Percentiles rank a stretch among this genome's conserved stretches.
Evolutionary conservation across 2,329 filamentous ascomycete genomes (phyloP).

Genomic region (Elsinoe ampelina): DNA sequence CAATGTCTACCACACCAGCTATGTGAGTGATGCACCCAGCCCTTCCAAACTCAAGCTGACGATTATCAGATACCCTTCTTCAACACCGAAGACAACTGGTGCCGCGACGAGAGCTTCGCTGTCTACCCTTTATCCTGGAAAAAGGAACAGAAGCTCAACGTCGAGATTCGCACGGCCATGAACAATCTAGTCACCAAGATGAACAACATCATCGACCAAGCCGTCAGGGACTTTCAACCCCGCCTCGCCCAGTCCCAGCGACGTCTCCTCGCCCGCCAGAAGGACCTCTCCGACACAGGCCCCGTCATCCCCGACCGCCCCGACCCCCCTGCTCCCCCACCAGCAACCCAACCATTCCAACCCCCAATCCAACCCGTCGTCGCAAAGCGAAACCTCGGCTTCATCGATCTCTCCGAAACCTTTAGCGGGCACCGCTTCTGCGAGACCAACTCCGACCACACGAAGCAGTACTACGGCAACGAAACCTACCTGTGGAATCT

Average conservation of each 20-base stretch:
- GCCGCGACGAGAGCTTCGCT: neutral
- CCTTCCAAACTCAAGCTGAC: neutral
- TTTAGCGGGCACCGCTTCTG: slow-evolving; percentile 2
- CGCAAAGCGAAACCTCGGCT: neutral
- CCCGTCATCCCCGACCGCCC: neutral
- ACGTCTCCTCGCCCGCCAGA: neutral
- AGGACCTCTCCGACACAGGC: slow-evolving; percentile 3
- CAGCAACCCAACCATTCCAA: neutral
- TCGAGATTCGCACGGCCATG: neutral
- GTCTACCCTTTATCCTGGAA: too few relatives aligned
- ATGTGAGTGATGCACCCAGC: neutral
- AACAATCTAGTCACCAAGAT: neutral
- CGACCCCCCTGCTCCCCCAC: neutral
- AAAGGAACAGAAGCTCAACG: neutral
- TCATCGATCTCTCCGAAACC: neutral
- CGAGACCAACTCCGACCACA: neutral
- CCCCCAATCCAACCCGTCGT: neutral
- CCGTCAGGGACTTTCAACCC: neutral
- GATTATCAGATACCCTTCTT: neutral
- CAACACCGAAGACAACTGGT: neutral
- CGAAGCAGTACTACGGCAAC: neutral
- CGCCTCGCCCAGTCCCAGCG: neutral
- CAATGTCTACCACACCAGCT: neutral
- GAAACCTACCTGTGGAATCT: neutral
- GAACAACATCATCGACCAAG: neutral